These are phyloP conservation scores for Pythium rishiriense DNA, from an alignment of 352 stramenopile species.

Conservation along the genomic window DNA sequence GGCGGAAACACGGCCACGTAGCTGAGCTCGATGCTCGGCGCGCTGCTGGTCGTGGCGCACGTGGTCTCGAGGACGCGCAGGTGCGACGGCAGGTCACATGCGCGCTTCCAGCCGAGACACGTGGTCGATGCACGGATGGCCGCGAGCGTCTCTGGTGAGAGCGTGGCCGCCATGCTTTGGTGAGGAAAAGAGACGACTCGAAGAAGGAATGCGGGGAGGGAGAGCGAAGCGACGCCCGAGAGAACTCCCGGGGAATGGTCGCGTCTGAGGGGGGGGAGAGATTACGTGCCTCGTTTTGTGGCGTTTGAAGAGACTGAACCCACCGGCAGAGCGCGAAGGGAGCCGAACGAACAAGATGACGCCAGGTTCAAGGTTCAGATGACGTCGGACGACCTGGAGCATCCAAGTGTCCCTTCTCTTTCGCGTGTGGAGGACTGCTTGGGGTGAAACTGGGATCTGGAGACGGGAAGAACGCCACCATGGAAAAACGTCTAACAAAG, in stretches of 20 bases:
- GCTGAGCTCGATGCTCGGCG: background rate
- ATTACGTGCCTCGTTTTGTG: background rate
- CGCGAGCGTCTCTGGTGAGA: slow-evolving; percentile 1
- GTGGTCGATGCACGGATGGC: slow-evolving; percentile 13
- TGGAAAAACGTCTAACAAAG: background rate
- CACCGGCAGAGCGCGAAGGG: too few relatives aligned
- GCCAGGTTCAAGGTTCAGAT: background rate
- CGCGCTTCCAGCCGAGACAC: slow-evolving; percentile 19
- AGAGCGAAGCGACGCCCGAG: background rate
- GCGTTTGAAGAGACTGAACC: too few relatives aligned
- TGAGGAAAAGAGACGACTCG: too few relatives aligned
- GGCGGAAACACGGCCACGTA: slow-evolving; percentile 20
- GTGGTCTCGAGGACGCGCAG: slow-evolving; percentile 7
- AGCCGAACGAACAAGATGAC: background rate
- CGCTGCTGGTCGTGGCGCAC: background rate
- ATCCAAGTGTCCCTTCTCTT: background rate
- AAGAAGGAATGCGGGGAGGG: background rate
- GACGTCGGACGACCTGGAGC: background rate
- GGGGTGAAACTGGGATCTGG: background rate
- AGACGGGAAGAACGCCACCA: too few relatives aligned
- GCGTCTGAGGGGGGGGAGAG: too few relatives aligned
- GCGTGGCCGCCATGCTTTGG: background rate
- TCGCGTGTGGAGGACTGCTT: background rate
- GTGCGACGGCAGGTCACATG: slow-evolving; percentile 5
- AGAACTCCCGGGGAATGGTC: too few relatives aligned